phyloP scores from a whole-genome alignment of 495 filamentous ascomycete genomes.

The Hypoxylon lienhwacheense region DNA sequence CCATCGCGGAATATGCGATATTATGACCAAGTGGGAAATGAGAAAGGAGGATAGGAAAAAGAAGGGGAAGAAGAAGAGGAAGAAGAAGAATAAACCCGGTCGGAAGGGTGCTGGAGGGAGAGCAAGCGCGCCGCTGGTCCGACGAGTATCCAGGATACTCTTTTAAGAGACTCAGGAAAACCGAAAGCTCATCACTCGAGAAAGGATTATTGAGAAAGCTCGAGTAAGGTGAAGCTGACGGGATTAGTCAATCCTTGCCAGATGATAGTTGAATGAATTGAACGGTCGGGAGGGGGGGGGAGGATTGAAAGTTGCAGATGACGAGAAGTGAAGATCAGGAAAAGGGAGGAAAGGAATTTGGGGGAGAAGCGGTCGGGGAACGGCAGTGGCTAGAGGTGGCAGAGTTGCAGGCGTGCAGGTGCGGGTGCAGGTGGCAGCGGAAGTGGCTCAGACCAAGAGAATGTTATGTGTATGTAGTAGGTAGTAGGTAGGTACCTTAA shows the following conservation, averaged over 20 bases:
- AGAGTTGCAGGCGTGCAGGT: constrained; percentile 10
- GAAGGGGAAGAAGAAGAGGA: neutral
- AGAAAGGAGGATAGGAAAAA: neutral
- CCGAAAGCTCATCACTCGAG: constrained; percentile 36
- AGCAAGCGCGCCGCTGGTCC: constrained; percentile 18
- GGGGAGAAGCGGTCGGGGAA: constrained; percentile 35
- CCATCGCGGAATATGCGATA: constrained; percentile 59
- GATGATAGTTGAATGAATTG: constrained; percentile 22
- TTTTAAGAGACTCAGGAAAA: constrained; percentile 27
- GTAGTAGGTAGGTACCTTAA: no score
- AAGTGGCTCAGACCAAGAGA: neutral
- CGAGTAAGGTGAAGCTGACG: constrained; percentile 24
- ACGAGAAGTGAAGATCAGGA: constrained; percentile 37
- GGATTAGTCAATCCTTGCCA: constrained; percentile 32
- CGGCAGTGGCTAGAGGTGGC: constrained; percentile 26
- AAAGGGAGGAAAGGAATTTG: constrained; percentile 34
- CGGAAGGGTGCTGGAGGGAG: constrained; percentile 11
- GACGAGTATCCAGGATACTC: constrained; percentile 33
- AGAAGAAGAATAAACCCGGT: constrained; percentile 13
- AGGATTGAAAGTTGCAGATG: constrained; percentile 14
- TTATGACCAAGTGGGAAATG: constrained; percentile 1
- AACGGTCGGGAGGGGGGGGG: constrained; percentile 20
- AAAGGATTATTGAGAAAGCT: constrained; percentile 21
- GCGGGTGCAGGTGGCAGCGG: neutral
- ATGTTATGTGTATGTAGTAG: neutral